phyloP scores from a whole-genome alignment of 768 basidiomycete genomes.

The Lactarius psammicola region DNA sequence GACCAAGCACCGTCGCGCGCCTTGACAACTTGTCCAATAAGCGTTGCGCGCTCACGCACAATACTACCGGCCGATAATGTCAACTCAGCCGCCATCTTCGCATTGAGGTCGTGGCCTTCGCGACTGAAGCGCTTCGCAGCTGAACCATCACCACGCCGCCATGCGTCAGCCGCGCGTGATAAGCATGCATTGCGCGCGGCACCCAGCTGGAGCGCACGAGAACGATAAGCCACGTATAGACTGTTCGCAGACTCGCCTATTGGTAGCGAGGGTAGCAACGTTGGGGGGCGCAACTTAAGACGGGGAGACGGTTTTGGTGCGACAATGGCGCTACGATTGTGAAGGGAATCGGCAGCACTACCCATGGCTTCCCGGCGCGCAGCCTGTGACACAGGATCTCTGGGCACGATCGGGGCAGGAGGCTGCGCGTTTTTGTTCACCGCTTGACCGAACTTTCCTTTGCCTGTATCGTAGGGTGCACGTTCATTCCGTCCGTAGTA shows the following conservation, averaged over 20 bases:
- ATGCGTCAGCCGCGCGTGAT: constrained; percentile 93
- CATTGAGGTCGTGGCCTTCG: constrained; percentile 92
- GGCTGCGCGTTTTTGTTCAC: constrained; percentile 64
- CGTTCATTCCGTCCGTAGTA: constrained; percentile 39
- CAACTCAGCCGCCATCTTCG: constrained; percentile 87
- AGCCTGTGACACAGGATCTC: constrained; percentile 41
- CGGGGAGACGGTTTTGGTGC: constrained; percentile 83
- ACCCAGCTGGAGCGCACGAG: constrained; percentile 86
- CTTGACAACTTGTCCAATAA: constrained; percentile 75
- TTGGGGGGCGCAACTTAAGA: constrained; percentile 77
- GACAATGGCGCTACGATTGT: constrained; percentile 66
- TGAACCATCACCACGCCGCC: constrained; percentile 93
- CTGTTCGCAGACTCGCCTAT: constrained; percentile 79
- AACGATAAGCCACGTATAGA: constrained; percentile 87
- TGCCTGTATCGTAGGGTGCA: constrained; percentile 69
- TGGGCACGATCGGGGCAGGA: constrained; percentile 34
- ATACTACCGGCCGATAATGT: constrained; percentile 79
- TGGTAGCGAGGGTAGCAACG: constrained; percentile 81
- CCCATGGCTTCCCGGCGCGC: constrained; percentile 60
- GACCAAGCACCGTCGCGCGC: constrained; percentile 69
- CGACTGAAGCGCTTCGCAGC: constrained; percentile 92
- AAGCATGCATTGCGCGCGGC: constrained; percentile 93
- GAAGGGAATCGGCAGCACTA: constrained; percentile 56
- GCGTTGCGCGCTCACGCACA: constrained; percentile 74
- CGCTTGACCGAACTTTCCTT: constrained; percentile 87